phyloP scores from a whole-genome alignment of 2,329 filamentous ascomycete genomes.

The Arthroderma sp. region DNA sequence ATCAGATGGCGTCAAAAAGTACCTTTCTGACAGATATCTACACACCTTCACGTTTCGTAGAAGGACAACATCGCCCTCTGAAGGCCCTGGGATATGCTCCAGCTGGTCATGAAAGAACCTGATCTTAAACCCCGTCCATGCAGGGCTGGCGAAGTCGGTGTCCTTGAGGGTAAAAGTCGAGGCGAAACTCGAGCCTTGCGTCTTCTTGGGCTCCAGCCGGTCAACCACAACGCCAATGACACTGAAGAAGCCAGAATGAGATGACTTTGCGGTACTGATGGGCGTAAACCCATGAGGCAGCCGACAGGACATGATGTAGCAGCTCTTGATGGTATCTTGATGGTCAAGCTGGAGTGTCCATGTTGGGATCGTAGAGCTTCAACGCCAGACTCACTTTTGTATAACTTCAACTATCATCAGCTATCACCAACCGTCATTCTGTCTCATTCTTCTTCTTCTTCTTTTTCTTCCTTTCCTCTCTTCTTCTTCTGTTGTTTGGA shows the following conservation, averaged over 20 bases:
- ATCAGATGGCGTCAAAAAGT: no score
- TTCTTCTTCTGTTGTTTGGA: conserved; percentile 1
- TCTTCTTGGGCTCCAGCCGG: conserved; percentile 39
- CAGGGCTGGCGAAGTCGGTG: conserved; percentile 31
- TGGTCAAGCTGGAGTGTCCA: no score
- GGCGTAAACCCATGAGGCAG: conserved; percentile 6
- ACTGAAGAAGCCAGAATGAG: conserved; percentile 30
- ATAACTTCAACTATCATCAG: no score
- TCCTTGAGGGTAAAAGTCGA: conserved; percentile 50
- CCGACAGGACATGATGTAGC: conserved; percentile 5
- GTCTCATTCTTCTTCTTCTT: no score
- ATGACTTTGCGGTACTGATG: conserved; percentile 6
- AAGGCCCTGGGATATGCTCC: conserved; percentile 31
- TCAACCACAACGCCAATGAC: conserved; percentile 63
- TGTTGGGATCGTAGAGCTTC: no score
- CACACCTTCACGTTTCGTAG: conserved; percentile 44
- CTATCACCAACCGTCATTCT: no score
- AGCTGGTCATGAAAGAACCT: conserved; percentile 47
- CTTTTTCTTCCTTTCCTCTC: conserved; percentile 4
- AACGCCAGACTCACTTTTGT: no score
- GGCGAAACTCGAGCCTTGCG: conserved; percentile 46
- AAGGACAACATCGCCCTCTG: conserved; percentile 51
- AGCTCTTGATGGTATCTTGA: no score
- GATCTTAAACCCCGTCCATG: conserved; percentile 36
- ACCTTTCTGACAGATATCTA: no score